A percentile compares a stretch with the other conserved stretches of the same genome.
phyloP scores from a whole-genome alignment of 768 basidiomycete species.

The Mycena capillaripes region DNA sequence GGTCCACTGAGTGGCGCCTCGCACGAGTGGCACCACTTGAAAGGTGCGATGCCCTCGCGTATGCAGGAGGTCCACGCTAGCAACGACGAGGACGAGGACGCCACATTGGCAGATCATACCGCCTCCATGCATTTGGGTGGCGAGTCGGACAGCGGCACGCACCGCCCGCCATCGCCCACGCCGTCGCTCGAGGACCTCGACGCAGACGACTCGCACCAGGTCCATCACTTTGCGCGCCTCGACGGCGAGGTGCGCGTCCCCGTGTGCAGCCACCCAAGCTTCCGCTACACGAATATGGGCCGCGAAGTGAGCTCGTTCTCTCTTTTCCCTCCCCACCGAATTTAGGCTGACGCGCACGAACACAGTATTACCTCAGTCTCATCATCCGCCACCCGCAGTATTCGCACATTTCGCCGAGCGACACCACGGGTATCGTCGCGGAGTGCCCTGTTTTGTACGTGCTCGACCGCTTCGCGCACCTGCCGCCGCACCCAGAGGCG shows the following conservation, averaged over 20 bases:
- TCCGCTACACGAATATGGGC: constrained; percentile 29
- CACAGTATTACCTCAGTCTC: constrained; percentile 28
- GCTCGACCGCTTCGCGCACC: constrained; percentile 24
- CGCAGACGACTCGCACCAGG: constrained; percentile 5
- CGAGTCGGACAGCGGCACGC: not conserved
- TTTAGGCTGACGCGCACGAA: not conserved
- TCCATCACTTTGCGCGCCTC: constrained; percentile 28
- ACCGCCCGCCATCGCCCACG: constrained; percentile 21
- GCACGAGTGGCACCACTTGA: not conserved
- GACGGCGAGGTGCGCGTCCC: constrained; percentile 37
- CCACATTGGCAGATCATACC: not conserved
- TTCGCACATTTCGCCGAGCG: constrained; percentile 32
- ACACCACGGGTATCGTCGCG: constrained; percentile 15
- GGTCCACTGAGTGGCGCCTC: not conserved
- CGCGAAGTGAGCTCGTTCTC: constrained; percentile 16
- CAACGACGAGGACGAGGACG: not conserved
- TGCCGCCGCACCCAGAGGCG: not conserved
- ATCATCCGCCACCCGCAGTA: constrained; percentile 35
- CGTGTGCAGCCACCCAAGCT: constrained; percentile 32
- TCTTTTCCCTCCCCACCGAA: too few relatives aligned
- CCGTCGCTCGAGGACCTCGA: constrained; percentile 29
- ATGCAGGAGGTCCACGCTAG: constrained; percentile 14
- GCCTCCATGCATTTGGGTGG: not conserved
- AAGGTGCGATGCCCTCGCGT: constrained; percentile 9
- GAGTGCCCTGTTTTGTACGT: constrained; percentile 35